phyloP scores from a whole-genome alignment of 805 yeast genomes.

The Candida arabinofermentans region DNA sequence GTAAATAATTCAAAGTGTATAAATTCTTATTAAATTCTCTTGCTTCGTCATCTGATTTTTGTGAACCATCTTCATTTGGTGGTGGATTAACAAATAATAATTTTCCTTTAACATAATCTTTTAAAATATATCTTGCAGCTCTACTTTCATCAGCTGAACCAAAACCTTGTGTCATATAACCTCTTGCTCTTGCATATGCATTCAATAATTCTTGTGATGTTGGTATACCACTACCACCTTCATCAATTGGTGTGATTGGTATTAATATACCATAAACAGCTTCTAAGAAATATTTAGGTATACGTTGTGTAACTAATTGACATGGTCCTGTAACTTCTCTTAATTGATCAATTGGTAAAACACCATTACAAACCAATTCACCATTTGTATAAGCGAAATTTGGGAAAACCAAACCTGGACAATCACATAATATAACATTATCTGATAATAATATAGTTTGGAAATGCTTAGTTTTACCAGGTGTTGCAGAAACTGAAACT shows the following conservation, averaged over 20 bases:
- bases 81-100: slow-evolving; percentile 85
- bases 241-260: slow-evolving; percentile 66
- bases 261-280: slow-evolving; percentile 92
- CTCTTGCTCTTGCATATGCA: slow-evolving; percentile 95
- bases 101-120: slow-evolving; percentile 94
- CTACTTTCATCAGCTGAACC: slow-evolving; percentile 96
- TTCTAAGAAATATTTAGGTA: slow-evolving; percentile 85
- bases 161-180: slow-evolving; percentile 95
- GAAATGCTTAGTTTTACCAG: slow-evolving; percentile 98
- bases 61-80: slow-evolving; percentile 62
- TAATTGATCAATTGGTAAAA: slow-evolving; percentile 95
- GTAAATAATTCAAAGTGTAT: slow-evolving; percentile 60
- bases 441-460: slow-evolving; percentile 89
- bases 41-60: slow-evolving; percentile 47
- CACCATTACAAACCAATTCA: slow-evolving; percentile 96
- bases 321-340: slow-evolving; percentile 90
- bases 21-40: slow-evolving; percentile 70
- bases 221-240: slow-evolving; percentile 88
- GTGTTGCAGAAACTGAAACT: slow-evolving; percentile 97
- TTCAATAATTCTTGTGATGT: slow-evolving; percentile 84
- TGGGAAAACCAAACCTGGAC: slow-evolving; percentile 99
- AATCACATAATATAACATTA: slow-evolving; percentile 86
- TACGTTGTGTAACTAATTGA: slow-evolving; percentile 77
- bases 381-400: slow-evolving; percentile 96
- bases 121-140: slow-evolving; percentile 86